phyloP scores from a whole-genome alignment of 2,329 filamentous ascomycete species.

The Fusarium newnesense region DNA sequence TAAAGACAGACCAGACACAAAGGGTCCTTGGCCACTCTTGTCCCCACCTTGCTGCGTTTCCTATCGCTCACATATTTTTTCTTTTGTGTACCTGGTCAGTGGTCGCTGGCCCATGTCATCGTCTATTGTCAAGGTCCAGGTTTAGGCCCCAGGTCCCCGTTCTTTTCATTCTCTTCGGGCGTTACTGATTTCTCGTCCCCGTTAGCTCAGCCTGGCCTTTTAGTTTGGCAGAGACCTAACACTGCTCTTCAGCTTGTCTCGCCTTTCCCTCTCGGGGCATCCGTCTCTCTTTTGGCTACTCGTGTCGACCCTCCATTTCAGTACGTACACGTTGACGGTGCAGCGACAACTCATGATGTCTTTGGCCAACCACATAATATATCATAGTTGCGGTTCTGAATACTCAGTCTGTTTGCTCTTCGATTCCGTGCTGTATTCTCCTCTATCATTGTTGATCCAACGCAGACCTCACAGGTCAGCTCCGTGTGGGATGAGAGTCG shows the following conservation, averaged over 20 bases:
- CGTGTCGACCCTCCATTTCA: conserved; percentile 7
- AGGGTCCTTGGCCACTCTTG: conserved; percentile 26
- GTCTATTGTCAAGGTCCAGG: conserved; percentile 13
- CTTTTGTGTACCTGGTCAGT: conserved; percentile 5
- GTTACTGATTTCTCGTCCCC: conserved; percentile 4
- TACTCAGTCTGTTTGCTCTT: neutral
- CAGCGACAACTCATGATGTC: neutral
- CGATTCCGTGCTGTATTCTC: neutral
- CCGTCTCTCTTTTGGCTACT: conserved; percentile 19
- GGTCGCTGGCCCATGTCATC: conserved; percentile 10
- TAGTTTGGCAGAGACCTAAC: neutral
- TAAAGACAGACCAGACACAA: conserved; percentile 20
- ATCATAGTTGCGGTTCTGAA: neutral
- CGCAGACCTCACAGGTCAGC: neutral
- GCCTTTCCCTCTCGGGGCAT: conserved; percentile 13
- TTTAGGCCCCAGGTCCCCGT: conserved; percentile 7
- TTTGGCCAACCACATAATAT: neutral
- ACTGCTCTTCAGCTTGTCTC: conserved; percentile 34
- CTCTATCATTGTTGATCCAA: neutral
- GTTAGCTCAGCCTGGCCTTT: conserved; percentile 28
- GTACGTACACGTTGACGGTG: neutral
- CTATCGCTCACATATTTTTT: conserved; percentile 25
- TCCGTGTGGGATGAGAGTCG: conserved; percentile 3
- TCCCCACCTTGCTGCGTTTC: conserved; percentile 35
- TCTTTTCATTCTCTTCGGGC: conserved; percentile 10